Evolutionary conservation across 495 filamentous ascomycete species (phyloP).

Genomic region (Trichoderma gamsii): DNA sequence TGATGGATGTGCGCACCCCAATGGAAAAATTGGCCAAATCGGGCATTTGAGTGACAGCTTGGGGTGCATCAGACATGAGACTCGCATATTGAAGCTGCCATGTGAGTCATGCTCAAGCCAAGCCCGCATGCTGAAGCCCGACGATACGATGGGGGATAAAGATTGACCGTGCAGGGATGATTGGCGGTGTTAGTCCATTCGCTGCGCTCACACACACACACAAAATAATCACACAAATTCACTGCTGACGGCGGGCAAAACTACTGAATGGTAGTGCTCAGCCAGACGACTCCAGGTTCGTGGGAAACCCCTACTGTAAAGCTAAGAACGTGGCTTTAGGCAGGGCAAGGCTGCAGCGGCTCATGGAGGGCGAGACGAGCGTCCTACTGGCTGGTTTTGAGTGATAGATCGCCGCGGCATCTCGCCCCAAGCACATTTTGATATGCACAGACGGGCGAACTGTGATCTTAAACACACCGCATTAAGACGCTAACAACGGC

Average conservation of each 20-base stretch:
- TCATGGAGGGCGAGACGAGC: too few species aligned
- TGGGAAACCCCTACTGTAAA: background rate
- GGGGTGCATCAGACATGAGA: background rate
- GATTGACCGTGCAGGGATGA: background rate
- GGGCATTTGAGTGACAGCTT: background rate
- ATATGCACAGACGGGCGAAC: too few species aligned
- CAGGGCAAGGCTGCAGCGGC: background rate
- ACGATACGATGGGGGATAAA: background rate
- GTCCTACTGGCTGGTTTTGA: too few species aligned
- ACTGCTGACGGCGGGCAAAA: background rate
- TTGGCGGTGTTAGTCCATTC: background rate
- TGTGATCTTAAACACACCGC: too few species aligned
- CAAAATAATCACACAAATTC: background rate
- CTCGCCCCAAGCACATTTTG: too few species aligned
- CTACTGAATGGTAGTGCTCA: background rate
- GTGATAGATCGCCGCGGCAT: too few species aligned
- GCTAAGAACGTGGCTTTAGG: background rate
- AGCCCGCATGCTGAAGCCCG: background rate
- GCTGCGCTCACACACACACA: background rate
- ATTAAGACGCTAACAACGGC: too few species aligned
- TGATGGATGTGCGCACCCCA: background rate
- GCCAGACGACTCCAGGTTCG: background rate
- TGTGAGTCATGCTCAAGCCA: background rate
- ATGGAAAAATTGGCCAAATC: background rate
- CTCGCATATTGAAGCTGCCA: background rate